A percentile compares a stretch with the other conserved stretches of the same genome.
phyloP scores from a whole-genome alignment of 2,329 filamentous ascomycete species.

The Diaporthe ilicicola region DNA sequence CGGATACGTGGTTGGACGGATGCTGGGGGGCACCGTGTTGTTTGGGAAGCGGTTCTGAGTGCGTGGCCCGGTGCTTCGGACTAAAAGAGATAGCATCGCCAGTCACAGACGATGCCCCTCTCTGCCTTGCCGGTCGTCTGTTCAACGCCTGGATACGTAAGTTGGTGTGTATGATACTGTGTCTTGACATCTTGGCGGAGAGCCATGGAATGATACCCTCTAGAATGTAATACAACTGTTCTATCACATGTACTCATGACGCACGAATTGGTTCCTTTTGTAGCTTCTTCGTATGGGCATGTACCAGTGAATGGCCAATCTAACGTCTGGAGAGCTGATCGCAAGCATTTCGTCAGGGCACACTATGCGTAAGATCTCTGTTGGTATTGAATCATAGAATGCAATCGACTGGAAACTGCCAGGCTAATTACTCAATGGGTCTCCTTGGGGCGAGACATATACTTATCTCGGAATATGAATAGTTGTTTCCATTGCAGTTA shows the following conservation, averaged over 20 bases:
- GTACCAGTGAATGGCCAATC: no score
- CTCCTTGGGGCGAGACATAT: no score
- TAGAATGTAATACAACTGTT: conserved; percentile 8
- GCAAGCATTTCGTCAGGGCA: no score
- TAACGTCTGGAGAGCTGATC: no score
- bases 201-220: conserved; percentile 5
- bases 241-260: neutral
- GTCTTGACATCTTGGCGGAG: neutral
- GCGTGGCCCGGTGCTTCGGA: neutral
- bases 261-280: neutral
- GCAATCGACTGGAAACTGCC: no score
- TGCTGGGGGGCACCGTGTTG: conserved; percentile 62
- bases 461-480: no score
- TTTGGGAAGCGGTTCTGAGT: conserved; percentile 54
- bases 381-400: no score
- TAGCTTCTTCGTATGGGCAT: neutral
- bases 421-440: no score
- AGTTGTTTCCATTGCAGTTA: no score
- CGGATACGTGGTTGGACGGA: conserved; percentile 77
- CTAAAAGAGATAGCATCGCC: neutral
- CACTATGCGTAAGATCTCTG: no score
- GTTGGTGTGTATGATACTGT: conserved; percentile 4
- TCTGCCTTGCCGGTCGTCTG: neutral
- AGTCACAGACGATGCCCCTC: neutral
- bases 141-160: neutral